Evolutionary conservation across 352 stramenopile genomes (phyloP).

Genomic region (Halophytophthora polymorphica): DNA sequence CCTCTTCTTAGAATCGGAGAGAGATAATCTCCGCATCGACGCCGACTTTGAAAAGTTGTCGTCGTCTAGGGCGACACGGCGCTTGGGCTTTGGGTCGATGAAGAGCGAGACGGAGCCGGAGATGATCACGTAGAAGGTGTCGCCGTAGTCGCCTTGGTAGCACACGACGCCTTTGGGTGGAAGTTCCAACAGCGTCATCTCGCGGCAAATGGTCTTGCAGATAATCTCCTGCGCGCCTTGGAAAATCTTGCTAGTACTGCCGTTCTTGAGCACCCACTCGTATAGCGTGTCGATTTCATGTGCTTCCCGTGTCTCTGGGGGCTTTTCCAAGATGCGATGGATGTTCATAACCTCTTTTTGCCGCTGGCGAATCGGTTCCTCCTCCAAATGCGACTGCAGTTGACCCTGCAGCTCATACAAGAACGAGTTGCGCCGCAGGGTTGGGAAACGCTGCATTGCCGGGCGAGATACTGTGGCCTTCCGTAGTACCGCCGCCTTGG

Average conservation of each 20-base stretch:
- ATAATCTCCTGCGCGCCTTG: conserved; percentile 82
- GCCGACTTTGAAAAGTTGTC: conserved; percentile 8
- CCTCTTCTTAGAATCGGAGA: background rate
- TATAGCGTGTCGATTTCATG: conserved; percentile 75
- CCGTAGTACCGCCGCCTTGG: background rate
- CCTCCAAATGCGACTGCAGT: conserved; percentile 36
- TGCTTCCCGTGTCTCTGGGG: conserved; percentile 38
- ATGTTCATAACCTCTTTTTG: conserved; percentile 48
- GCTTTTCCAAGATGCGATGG: conserved; percentile 48
- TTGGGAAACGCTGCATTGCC: conserved; percentile 31
- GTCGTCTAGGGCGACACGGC: conserved; percentile 21
- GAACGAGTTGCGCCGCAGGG: conserved; percentile 36
- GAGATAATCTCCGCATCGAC: conserved; percentile 2
- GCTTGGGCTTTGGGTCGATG: conserved; percentile 59
- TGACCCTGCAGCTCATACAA: conserved; percentile 62
- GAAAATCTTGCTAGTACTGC: conserved; percentile 82
- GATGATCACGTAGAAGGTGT: conserved; percentile 82
- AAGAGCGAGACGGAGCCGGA: conserved; percentile 72
- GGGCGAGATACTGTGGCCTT: conserved; percentile 17
- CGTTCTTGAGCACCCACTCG: conserved; percentile 77
- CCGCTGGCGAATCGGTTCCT: conserved; percentile 40
- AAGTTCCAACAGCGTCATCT: conserved; percentile 79
- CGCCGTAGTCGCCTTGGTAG: conserved; percentile 81
- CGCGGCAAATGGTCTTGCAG: conserved; percentile 86
- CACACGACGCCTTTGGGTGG: conserved; percentile 62